Evolutionary conservation across 768 basidiomycete species (phyloP).

Genomic region (Amanita pallidorosea): DNA sequence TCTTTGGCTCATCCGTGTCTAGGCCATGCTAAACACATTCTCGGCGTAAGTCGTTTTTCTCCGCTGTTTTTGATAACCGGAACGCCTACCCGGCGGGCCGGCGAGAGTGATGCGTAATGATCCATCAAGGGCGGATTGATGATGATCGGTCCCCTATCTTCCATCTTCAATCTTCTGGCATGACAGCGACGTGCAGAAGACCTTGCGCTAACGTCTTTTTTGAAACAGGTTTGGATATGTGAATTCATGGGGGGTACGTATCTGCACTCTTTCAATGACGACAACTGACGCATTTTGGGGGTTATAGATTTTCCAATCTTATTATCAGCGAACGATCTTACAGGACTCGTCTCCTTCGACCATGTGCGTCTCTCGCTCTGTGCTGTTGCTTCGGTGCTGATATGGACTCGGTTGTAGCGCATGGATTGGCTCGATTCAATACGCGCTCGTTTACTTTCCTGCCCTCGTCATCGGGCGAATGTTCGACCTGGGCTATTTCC

Average conservation of each 20-base stretch:
- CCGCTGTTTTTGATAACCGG: not conserved
- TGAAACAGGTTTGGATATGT: constrained; percentile 51
- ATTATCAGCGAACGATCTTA: constrained; percentile 50
- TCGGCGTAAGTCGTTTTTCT: constrained; percentile 24
- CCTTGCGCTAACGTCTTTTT: constrained; percentile 6
- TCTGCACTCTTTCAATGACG: not conserved
- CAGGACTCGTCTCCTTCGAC: constrained; percentile 40
- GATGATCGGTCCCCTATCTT: not conserved
- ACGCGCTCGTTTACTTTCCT: constrained; percentile 51
- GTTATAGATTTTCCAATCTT: constrained; percentile 60
- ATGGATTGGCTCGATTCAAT: constrained; percentile 79
- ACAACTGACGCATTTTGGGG: not conserved
- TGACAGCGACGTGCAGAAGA: not conserved
- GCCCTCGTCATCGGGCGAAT: constrained; percentile 55
- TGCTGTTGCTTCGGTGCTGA: too few relatives aligned
- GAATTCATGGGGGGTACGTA: constrained; percentile 64
- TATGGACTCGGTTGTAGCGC: constrained; percentile 29
- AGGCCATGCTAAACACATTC: constrained; percentile 38
- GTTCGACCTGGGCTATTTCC: constrained; percentile 66
- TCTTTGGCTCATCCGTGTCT: not conserved
- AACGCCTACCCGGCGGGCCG: not conserved
- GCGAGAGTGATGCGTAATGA: too few relatives aligned
- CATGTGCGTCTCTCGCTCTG: constrained; percentile 56
- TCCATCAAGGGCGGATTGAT: not conserved
- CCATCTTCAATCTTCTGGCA: too few relatives aligned